Evolutionary conservation across 129 eudicot genomes (phyloP), one percentile per base, ranked within the genome.

Genomic region (Mikania micrantha): DNA sequence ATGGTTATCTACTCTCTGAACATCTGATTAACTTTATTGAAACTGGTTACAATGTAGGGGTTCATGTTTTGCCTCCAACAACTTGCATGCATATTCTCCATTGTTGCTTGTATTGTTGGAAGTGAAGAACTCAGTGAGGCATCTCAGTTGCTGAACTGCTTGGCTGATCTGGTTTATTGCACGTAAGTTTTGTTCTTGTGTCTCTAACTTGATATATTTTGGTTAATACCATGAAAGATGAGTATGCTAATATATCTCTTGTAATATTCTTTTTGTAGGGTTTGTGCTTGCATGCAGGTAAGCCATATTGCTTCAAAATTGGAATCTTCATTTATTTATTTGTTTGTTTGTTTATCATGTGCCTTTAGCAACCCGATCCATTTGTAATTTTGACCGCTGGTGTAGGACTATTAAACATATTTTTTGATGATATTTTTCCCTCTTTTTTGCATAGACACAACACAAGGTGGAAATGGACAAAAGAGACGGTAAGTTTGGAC

Each of bases 391-490:
- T 5, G 25, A 45, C 17, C 1, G 24, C 7, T 9, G 13, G 5
- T 52, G 59, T 22, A n/a, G 31, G n/a, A 22, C 32, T 24, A 21
- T 21, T 10, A 52, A 21, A 5, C 9, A 52, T 21, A 52, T 22
- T 9, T 52, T 15, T 21, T 19, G 9, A 20, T 29, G 16, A 31
- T 57, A 27, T 57, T 10, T 15, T n/a, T 1, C 4, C 36, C 13
- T 3, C 2, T 59, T 28, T 4, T 12, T 77, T 71, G 32, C 74
- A 73, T 86, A 90, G 99, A 94, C 99, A 73, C 99, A 94, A 52
- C 99, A 94, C 91, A 94, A 94, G 86, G 76, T 94, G 19, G 99
- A 94, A 69, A 94, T 94, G 99, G 99, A 94, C 86, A 94, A 94
- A 80, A 77, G 99, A 63, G 99, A 94, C 41, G 99, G 99, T 22